Evolutionary conservation across 345 rosid genomes (phyloP), one percentile per base, ranked within the genome.

Genomic region (Salix udensis): DNA sequence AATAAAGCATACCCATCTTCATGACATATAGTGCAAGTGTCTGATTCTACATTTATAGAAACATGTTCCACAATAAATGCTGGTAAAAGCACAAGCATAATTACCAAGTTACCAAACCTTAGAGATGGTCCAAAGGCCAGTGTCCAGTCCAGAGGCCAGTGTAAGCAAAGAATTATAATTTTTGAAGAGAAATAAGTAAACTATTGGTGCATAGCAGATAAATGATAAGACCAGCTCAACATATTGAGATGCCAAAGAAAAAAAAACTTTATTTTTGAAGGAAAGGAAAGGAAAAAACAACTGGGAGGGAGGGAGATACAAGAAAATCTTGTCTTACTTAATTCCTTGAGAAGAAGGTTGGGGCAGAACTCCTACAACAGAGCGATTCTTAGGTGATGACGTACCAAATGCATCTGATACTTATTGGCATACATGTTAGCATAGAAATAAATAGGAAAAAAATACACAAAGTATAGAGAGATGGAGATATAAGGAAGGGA

Each of bases 311-410:
- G 6, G 58, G 36, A 75, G 82, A 36, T 67, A 76, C 26, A 50
- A 69, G 80, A 30, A 23, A 78, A 71, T 19, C 73, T 72, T 21
- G 23, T 67, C 84, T 72, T 60, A 40, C 84, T 80, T 81, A 60
- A 77, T 76, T 73, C 77, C 80, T 39, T 60, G 74, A 62, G 74
- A 72, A 76, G 67, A 65, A 72, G 80, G 84, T 64, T 81, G 84
- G 28, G 80, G 79, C 14, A 81, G 80, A 68, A 77, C 71, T 40
- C 84, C 84, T 60, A 81, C 84, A 62, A 81, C 74, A 62, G 84
- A 61, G 39, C 24, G 73, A 37, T 68, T 67, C 4, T 72, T 40
- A 28, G 74, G 64, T 11, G 74, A 61, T 5, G 80, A 61, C 28
- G 31, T 21, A 44, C 80, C 80, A 64, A 78, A 76, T 61, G 74